Base-by-base conservation (phyloP, 495 filamentous ascomycete species). In the Acidomyces sp. region DNA sequence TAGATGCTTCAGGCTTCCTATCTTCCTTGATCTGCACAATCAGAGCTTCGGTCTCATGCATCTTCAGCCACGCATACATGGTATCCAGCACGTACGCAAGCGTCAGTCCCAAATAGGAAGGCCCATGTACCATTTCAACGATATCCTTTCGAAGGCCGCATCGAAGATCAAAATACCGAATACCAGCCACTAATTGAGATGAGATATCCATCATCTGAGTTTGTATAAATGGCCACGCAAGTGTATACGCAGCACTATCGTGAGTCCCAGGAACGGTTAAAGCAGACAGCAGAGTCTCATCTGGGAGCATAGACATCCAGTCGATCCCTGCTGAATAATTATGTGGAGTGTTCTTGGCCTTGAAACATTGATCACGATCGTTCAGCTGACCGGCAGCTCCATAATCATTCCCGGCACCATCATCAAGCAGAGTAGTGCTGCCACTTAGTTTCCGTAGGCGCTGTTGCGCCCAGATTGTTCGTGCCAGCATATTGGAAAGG, bases 201-300 rank as follows among this genome's bases (percentile, higher is more conserved):
- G 22, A 9, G 24, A 47, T 43, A 12, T 31, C 16, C 19, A 47
- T 34, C 6, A 18, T 42, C 33, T 52, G 48, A 15, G 48, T 52
- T 13, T 41, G 22, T 5, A 52, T 37, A 36, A 52, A 52, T 3
- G 48, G 48, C 24, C 30, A 42, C 16, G 34, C 17, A 13, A 15
- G 16, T 16, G 48, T 52, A 26, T 30, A 52, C 1, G 48, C 48
- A 17, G 38, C 31, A 34, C 37, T 42, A 24, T 52, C 48, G 28
- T 52, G 48, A 7, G 48, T 52, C n/a, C 48, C 48, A 2, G 48
- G 48, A 18, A 52, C 39, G 22, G 48, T 47, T 6, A 52, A 39
- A 0, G 32, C 25, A n/a, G 48, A 43, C 3, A 52, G 12, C 6
- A 15, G 13, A 21, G 18, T 39, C 6, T 37, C 19, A 27, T 47